Evolutionary conservation across 2,329 filamentous ascomycete genomes (phyloP).

Genomic region (Gaeumannomyces sp.): DNA sequence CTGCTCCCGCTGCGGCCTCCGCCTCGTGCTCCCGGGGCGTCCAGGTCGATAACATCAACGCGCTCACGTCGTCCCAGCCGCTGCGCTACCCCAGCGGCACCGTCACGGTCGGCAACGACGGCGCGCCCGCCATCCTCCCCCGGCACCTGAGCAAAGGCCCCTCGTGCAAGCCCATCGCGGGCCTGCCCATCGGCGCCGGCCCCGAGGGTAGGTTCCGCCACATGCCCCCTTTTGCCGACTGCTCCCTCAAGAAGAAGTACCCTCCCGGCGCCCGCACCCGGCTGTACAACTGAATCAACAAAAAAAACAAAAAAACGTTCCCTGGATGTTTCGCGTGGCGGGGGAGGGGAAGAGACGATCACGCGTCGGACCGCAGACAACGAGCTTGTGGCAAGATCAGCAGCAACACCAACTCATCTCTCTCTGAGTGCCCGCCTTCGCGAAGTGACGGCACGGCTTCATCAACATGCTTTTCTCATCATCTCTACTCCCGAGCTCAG

Average conservation of each 20-base stretch:
- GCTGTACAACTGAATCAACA: neutral
- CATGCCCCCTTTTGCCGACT: slow-evolving; percentile 10
- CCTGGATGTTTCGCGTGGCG: no score
- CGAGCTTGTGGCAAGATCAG: neutral
- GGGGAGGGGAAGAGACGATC: no score
- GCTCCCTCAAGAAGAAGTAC: slow-evolving; percentile 5
- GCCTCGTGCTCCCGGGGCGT: neutral
- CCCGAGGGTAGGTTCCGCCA: slow-evolving; percentile 27
- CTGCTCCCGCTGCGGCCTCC: no score
- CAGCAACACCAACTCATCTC: no score
- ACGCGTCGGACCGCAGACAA: neutral
- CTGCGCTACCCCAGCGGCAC: neutral
- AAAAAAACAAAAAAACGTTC: neutral
- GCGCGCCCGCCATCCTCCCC: neutral
- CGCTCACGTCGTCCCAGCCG: neutral
- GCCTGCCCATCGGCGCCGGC: slow-evolving; percentile 35
- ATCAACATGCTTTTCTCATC: neutral
- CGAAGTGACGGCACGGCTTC: neutral
- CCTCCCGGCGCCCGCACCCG: slow-evolving; percentile 5
- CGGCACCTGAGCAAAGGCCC: neutral
- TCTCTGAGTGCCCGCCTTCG: no score
- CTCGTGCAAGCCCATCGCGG: slow-evolving; percentile 22
- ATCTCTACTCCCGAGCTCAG: neutral
- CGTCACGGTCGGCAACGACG: no score
- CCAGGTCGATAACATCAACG: neutral